These are phyloP conservation scores for Neoascochyta sp. DNA, from an alignment of 2,329 filamentous ascomycete species.

Conservation along the genomic window DNA sequence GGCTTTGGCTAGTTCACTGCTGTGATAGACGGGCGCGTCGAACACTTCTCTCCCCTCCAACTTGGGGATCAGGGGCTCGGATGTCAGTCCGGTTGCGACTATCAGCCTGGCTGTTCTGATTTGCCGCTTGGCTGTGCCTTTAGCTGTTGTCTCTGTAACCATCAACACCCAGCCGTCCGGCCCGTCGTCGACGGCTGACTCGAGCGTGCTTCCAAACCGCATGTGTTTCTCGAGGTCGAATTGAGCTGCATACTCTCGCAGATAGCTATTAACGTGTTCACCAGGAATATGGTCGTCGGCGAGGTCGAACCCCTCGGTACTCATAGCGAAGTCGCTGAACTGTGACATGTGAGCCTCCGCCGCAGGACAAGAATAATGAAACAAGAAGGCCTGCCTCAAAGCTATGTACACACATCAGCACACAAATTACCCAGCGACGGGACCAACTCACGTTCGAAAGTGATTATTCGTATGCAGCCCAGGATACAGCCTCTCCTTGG, in stretches of 20 bases:
- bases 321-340: conserved; percentile 39
- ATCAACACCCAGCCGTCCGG: conserved; percentile 20
- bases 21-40: conserved; percentile 54
- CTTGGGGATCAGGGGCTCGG: conserved; percentile 53
- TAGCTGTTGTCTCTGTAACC: conserved; percentile 2
- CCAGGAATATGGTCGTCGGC: conserved; percentile 59
- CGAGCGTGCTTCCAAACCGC: conserved; percentile 52
- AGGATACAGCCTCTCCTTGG: conserved; percentile 42
- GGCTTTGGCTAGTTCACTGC: conserved; percentile 50
- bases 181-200: conserved; percentile 43
- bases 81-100: conserved; percentile 61
- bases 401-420: conserved; percentile 6
- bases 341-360: conserved; percentile 9
- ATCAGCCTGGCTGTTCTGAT: conserved; percentile 50
- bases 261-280: conserved; percentile 54
- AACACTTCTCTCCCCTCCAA: conserved; percentile 53
- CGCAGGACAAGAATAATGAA: no score
- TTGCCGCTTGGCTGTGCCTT: not conserved
- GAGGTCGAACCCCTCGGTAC: conserved; percentile 19
- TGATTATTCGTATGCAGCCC: conserved; percentile 46
- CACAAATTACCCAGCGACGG: not conserved
- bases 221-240: conserved; percentile 49
- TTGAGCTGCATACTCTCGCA: conserved; percentile 44
- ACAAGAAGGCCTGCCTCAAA: conserved; percentile 12
- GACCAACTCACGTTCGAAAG: conserved; percentile 32